These are phyloP conservation scores for Euphorbia peplus DNA, from an alignment of 345 rosid genomes.

Conservation along the genomic window DNA sequence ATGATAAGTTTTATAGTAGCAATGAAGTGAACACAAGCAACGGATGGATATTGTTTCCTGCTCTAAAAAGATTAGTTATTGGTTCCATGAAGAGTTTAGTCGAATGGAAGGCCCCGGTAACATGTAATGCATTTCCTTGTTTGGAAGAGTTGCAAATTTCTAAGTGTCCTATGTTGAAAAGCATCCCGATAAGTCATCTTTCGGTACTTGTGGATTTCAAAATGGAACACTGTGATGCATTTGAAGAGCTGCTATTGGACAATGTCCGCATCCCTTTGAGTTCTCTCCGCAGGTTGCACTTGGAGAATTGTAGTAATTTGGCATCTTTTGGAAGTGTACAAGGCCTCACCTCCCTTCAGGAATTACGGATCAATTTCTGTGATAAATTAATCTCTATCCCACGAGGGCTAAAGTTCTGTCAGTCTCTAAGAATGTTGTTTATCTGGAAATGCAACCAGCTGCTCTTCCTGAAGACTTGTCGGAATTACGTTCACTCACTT, in stretches of 20 bases:
- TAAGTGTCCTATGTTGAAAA: constrained; percentile 5
- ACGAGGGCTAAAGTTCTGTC: too few relatives aligned
- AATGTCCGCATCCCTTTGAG: constrained; percentile 4
- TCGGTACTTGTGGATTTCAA: not conserved
- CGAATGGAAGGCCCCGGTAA: constrained; percentile 8
- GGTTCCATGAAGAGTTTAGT: constrained; percentile 3
- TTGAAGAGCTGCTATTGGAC: not conserved
- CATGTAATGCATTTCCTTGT: constrained; percentile 14
- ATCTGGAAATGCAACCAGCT: too few relatives aligned
- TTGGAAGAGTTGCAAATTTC: constrained; percentile 8
- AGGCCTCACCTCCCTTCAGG: not conserved
- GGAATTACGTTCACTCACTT: constrained; percentile 1
- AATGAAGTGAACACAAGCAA: not conserved
- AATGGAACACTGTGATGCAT: not conserved
- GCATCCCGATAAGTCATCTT: constrained; percentile 2
- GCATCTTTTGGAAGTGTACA: not conserved
- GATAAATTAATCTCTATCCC: not conserved
- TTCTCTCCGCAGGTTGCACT: not conserved
- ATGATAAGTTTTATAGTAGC: constrained; percentile 4
- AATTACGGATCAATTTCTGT: not conserved
- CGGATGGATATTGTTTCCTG: constrained; percentile 4
- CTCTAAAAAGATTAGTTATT: constrained; percentile 3
- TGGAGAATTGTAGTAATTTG: not conserved
- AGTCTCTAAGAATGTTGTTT: too few relatives aligned
- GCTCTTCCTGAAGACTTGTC: too few relatives aligned